A percentile compares a stretch with the other conserved stretches of the same genome.
Evolutionary conservation across 306 rosid genomes (phyloP).

Genomic region (Fragaria vesca): DNA sequence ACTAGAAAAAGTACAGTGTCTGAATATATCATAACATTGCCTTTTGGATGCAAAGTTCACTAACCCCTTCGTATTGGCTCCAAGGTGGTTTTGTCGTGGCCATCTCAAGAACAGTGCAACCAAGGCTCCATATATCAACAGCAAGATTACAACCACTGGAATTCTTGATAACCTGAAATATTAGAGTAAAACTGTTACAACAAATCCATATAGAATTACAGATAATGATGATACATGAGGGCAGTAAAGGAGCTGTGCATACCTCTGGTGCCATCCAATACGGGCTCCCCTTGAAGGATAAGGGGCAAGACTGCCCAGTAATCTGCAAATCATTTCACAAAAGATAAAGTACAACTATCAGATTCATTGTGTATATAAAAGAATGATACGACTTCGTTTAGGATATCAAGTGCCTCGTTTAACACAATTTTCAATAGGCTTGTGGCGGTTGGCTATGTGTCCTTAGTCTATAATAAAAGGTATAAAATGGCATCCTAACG

Average conservation of each 20-base stretch:
- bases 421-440: neutral
- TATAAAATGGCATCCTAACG: neutral
- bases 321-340: slow-evolving; percentile 55
- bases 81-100: slow-evolving; percentile 97
- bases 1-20: neutral
- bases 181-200: slow-evolving; percentile 1
- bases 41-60: slow-evolving; percentile 18
- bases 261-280: slow-evolving; percentile 99
- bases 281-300: slow-evolving; percentile 94
- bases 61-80: slow-evolving; percentile 95
- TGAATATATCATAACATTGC: neutral
- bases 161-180: slow-evolving; percentile 73
- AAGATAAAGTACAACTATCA: slow-evolving; percentile 10
- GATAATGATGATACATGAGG: slow-evolving; percentile 1
- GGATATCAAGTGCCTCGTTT: slow-evolving; percentile 1
- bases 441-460: neutral
- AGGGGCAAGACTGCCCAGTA: slow-evolving; percentile 82
- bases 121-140: slow-evolving; percentile 99
- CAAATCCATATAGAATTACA: neutral
- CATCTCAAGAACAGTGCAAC: slow-evolving; percentile 97
- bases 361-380: slow-evolving; percentile 1
- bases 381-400: neutral
- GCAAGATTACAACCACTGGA: slow-evolving; percentile 81
- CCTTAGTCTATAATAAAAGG: neutral
- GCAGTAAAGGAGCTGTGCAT: slow-evolving; percentile 7